Conservation (phyloP, 805 yeast genomes). For the Priceomyces castillae region DNA sequence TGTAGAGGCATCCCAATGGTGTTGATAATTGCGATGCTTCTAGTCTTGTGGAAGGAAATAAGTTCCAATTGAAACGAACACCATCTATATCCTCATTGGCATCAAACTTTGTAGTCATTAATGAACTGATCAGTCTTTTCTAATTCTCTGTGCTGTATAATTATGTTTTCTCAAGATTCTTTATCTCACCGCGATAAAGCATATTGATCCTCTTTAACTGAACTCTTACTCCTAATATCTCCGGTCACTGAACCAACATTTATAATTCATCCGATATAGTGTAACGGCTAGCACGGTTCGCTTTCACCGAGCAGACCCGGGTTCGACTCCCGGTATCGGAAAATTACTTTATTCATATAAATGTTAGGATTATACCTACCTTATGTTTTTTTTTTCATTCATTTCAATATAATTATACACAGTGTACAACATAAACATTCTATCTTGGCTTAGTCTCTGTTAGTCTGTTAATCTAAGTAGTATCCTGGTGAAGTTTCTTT, state of each 20-base stretch:
- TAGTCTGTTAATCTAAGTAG: no score
- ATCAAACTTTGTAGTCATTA: background rate
- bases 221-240: no score
- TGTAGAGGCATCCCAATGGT: conserved; percentile 37
- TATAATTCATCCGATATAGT: conserved; percentile 40
- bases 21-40: conserved; percentile 31
- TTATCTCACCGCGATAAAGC: background rate
- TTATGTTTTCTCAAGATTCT: background rate
- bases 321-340: conserved; percentile 89
- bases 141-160: background rate
- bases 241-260: no score
- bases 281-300: conserved; percentile 55
- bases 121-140: background rate
- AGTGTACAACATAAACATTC: background rate
- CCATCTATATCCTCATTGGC: background rate
- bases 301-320: conserved; percentile 62
- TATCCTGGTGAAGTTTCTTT: background rate
- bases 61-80: conserved; percentile 73
- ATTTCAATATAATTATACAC: no score
- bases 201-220: no score
- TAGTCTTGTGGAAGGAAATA: conserved; percentile 38
- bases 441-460: no score
- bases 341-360: conserved; percentile 12
- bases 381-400: no score
- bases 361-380: no score